phyloP scores from a whole-genome alignment of 306 rosid genomes.

The Castanea sativa region DNA sequence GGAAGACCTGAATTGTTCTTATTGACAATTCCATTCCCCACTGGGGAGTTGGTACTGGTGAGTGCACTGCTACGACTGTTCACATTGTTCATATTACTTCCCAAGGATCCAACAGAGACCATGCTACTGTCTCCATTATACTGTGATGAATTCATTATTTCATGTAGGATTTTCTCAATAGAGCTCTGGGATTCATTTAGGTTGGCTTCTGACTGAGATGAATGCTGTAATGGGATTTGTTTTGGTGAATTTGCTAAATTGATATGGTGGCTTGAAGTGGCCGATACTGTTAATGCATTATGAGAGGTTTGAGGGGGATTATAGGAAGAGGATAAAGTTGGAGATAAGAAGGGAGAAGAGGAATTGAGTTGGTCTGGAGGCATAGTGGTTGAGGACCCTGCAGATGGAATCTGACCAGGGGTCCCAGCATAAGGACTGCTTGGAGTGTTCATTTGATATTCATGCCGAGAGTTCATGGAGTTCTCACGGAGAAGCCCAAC shows the following conservation, averaged over 20 bases:
- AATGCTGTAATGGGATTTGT: conserved; percentile 63
- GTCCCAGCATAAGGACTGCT: conserved; percentile 79
- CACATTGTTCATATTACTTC: conserved; percentile 58
- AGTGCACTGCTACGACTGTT: conserved; percentile 52
- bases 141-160: conserved; percentile 68
- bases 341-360: conserved; percentile 73
- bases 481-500: conserved; percentile 92
- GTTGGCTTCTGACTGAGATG: conserved; percentile 73
- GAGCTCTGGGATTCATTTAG: conserved; percentile 75
- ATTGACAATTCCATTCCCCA: conserved; percentile 54
- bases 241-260: conserved; percentile 63
- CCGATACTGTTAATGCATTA: conserved; percentile 33
- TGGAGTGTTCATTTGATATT: conserved; percentile 64
- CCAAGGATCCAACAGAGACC: conserved; percentile 52
- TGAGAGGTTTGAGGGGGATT: conserved; percentile 68
- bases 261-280: conserved; percentile 69
- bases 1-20: conserved; percentile 57
- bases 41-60: conserved; percentile 48
- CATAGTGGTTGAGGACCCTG: conserved; percentile 65
- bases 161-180: conserved; percentile 73
- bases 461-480: conserved; percentile 85
- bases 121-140: conserved; percentile 53
- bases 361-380: conserved; percentile 61
- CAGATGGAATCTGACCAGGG: conserved; percentile 80
- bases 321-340: conserved; percentile 74